These are phyloP conservation scores for Aspergillus ellipticus DNA, from an alignment of 495 filamentous ascomycete genomes.

Conservation along the genomic window DNA sequence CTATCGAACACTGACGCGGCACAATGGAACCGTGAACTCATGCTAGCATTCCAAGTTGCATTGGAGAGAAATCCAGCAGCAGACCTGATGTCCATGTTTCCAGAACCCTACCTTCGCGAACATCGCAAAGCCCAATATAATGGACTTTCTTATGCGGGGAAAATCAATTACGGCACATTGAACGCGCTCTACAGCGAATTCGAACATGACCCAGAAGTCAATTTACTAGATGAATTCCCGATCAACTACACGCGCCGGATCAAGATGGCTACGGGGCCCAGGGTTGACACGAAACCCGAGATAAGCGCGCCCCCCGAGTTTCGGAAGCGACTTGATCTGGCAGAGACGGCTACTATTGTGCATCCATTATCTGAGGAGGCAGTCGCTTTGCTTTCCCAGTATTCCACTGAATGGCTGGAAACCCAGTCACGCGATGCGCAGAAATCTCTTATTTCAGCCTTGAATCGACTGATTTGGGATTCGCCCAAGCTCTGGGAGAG, in stretches of 20 bases:
- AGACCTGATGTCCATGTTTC: constrained; percentile 19
- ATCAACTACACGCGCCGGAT: constrained; percentile 15
- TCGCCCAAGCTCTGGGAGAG: constrained; percentile 15
- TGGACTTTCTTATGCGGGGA: constrained; percentile 8
- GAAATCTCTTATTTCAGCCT: neutral
- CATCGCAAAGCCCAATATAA: constrained; percentile 13
- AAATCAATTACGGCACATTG: constrained; percentile 13
- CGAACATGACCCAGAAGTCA: constrained; percentile 16
- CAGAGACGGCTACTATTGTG: constrained; percentile 10
- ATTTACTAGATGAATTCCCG: constrained; percentile 16
- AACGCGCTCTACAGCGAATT: constrained; percentile 9
- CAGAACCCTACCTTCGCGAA: constrained; percentile 11
- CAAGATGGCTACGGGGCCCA: constrained; percentile 14
- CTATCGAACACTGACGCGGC: constrained; percentile 4
- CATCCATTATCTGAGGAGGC: constrained; percentile 18
- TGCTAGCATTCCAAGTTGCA: constrained; percentile 13
- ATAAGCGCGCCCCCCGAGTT: constrained; percentile 13
- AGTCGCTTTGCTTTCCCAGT: constrained; percentile 2
- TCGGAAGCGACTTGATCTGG: constrained; percentile 10
- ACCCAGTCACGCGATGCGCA: neutral
- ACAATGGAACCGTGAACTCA: constrained; percentile 22
- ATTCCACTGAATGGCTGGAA: neutral
- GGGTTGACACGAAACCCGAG: neutral
- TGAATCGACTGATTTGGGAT: constrained; percentile 13
- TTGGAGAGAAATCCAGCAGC: constrained; percentile 15